Percentiles rank a stretch among this genome's conserved stretches.
Conservation (phyloP, 202 grass and related monocot species). For the Saccharum hybrid region DNA sequence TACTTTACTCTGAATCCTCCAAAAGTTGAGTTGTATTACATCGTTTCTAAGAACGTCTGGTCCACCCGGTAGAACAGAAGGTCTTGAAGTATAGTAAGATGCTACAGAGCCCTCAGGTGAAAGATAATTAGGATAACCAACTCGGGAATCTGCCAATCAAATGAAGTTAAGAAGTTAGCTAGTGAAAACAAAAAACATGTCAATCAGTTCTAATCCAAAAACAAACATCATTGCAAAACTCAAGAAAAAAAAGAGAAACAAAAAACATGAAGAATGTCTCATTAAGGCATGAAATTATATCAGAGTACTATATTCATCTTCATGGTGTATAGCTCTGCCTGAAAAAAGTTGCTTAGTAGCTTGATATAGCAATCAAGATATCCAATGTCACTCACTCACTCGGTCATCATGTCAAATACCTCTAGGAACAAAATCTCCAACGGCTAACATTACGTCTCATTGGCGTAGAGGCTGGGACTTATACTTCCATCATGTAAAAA, state of each 20-base stretch:
- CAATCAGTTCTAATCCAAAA: conserved; percentile 4
- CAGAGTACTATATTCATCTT: conserved; percentile 29
- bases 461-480: neutral
- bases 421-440: neutral
- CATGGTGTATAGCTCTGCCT: neutral
- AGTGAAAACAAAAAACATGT: conserved; percentile 10
- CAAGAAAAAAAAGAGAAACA: neutral
- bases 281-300: neutral
- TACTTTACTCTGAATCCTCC: neutral
- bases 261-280: conserved; percentile 11
- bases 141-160: conserved; percentile 45
- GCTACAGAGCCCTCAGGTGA: conserved; percentile 36
- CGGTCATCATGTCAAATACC: conserved; percentile 16
- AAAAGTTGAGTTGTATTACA: conserved; percentile 45
- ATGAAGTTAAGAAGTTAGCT: conserved; percentile 43
- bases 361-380: neutral
- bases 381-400: conserved; percentile 26
- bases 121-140: conserved; percentile 44
- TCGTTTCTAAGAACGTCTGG: conserved; percentile 46
- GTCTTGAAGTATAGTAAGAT: conserved; percentile 43
- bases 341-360: neutral
- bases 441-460: neutral
- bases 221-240: conserved; percentile 8
- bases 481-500: neutral
- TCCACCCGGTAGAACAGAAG: conserved; percentile 40